phyloP scores from a whole-genome alignment of 768 basidiomycete genomes.

The Tulasnella sp. region DNA sequence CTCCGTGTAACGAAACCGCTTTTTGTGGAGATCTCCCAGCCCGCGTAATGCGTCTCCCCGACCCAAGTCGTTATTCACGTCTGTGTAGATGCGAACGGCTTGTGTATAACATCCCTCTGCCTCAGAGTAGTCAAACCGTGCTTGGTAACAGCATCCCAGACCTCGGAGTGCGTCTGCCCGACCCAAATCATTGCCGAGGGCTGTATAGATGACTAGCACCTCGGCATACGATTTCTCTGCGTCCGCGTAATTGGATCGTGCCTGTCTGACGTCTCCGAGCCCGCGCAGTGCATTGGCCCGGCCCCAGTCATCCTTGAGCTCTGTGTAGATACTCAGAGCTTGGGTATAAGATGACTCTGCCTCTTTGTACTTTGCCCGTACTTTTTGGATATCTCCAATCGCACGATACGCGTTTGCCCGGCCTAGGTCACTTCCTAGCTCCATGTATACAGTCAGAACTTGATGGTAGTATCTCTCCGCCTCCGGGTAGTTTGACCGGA shows the following conservation, averaged over 20 bases:
- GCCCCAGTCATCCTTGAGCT: neutral
- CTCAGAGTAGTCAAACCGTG: neutral
- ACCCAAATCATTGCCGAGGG: neutral
- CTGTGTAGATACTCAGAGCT: neutral
- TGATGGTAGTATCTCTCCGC: neutral
- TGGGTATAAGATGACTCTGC: neutral
- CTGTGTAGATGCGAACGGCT: neutral
- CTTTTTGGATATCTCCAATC: neutral
- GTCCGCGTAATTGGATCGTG: neutral
- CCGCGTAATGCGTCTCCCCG: neutral
- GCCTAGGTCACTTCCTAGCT: neutral
- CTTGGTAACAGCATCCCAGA: neutral
- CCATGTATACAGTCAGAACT: neutral
- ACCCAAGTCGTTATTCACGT: neutral
- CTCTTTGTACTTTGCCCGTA: neutral
- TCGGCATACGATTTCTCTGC: neutral
- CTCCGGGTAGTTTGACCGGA: neutral
- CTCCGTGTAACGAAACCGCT: neutral
- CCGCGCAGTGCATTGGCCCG: neutral
- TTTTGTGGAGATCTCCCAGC: neutral
- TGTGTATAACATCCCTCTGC: neutral
- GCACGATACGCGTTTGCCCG: neutral
- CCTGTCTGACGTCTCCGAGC: neutral
- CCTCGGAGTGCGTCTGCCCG: neutral
- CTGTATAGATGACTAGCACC: neutral